These are phyloP conservation scores for Pythium brassicae DNA, from an alignment of 352 stramenopile genomes.

Conservation along the genomic window DNA sequence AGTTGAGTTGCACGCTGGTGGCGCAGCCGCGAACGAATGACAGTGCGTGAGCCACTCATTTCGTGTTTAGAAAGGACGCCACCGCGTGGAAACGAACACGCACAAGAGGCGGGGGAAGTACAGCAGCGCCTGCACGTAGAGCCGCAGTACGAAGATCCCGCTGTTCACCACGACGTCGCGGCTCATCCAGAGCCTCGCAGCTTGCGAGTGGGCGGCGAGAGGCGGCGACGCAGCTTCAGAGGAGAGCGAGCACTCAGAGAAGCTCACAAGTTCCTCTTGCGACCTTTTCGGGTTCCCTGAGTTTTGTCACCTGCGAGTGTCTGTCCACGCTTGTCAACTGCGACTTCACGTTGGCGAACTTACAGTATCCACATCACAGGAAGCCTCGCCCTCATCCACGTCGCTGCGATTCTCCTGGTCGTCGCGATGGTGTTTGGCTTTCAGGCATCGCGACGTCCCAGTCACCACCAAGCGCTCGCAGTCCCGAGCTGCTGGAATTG, in stretches of 20 bases:
- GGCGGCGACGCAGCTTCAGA: no score
- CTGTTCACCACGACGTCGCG: constrained; percentile 19
- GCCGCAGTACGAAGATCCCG: constrained; percentile 46
- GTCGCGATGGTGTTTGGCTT: constrained; percentile 19
- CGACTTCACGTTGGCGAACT: no score
- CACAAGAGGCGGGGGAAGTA: constrained; percentile 68
- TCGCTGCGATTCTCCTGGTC: constrained; percentile 9
- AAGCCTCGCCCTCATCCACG: constrained; percentile 12
- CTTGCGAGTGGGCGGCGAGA: no score
- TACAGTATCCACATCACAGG: no score
- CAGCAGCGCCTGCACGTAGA: constrained; percentile 58
- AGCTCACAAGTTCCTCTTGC: no score
- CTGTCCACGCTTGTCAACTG: no score
- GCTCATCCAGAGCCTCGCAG: constrained; percentile 11
- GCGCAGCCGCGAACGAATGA: not conserved
- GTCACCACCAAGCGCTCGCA: constrained; percentile 44
- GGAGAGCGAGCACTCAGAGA: not conserved
- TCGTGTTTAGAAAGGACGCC: not conserved
- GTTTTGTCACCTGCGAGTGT: no score
- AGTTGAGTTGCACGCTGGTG: constrained; percentile 48
- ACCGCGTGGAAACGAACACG: constrained; percentile 12
- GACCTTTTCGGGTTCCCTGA: no score
- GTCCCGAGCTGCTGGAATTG: constrained; percentile 23
- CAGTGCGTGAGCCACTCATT: not conserved
- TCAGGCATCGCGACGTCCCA: constrained; percentile 17